Conservation (phyloP, 2,329 filamentous ascomycete species). For the Pseudogymnoascus destructans region DNA sequence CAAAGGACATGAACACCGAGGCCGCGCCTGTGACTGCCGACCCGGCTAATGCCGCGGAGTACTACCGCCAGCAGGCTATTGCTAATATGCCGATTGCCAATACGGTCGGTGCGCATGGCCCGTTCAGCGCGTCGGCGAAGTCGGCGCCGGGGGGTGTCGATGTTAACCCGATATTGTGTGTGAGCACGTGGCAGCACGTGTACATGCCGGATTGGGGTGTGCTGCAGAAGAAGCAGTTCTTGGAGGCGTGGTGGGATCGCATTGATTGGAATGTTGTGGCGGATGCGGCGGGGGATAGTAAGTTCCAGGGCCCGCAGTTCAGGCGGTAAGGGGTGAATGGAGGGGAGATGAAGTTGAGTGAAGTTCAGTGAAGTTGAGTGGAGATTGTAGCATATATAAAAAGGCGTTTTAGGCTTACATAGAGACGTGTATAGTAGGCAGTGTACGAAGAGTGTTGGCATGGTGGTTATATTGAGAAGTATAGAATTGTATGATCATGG, state of each 20-base stretch:
- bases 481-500: neutral
- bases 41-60: constrained; percentile 24
- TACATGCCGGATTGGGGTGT: constrained; percentile 73
- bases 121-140: constrained; percentile 23
- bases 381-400: constrained; percentile 1
- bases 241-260: constrained; percentile 73
- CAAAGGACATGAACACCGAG: constrained; percentile 56
- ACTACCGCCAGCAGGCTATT: constrained; percentile 29
- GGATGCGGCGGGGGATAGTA: constrained; percentile 22
- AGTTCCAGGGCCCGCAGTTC: neutral
- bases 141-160: constrained; percentile 54
- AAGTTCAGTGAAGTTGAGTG: neutral
- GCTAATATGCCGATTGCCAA: constrained; percentile 25
- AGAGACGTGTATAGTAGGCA: constrained; percentile 4
- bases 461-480: neutral
- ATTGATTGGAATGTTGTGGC: constrained; percentile 75
- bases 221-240: constrained; percentile 61
- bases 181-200: constrained; percentile 94
- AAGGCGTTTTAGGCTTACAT: neutral
- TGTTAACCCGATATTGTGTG: constrained; percentile 66
- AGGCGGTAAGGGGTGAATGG: neutral
- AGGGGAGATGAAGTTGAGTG: too few species aligned
- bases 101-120: constrained; percentile 24
- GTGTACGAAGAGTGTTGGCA: neutral
- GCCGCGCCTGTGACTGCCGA: constrained; percentile 23